These are phyloP conservation scores for Bauhinia variegata DNA, from an alignment of 306 rosid species.

Conservation along the genomic window DNA sequence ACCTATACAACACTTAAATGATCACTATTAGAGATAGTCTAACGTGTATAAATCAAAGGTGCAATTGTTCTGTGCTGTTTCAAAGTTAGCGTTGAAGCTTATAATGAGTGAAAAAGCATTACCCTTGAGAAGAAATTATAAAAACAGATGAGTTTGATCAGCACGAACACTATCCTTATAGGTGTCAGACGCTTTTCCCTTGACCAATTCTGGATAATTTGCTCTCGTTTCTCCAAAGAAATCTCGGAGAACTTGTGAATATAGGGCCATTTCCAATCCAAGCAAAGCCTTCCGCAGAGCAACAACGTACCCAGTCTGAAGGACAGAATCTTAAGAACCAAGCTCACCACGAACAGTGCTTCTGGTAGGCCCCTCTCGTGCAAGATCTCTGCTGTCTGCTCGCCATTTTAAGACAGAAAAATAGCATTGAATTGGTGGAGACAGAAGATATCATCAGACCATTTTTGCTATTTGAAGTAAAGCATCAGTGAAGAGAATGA, in stretches of 20 bases:
- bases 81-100: not conserved
- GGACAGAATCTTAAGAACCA: slow-evolving; percentile 56
- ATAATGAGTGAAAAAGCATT: slow-evolving; percentile 24
- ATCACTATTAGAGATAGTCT: too few species aligned
- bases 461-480: too few species aligned
- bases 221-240: slow-evolving; percentile 73
- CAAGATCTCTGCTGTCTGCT: slow-evolving; percentile 67
- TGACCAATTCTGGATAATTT: slow-evolving; percentile 65
- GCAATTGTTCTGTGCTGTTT: too few species aligned
- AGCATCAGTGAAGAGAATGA: too few species aligned
- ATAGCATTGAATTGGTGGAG: not conserved
- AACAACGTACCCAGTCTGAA: slow-evolving; percentile 70
- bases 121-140: slow-evolving; percentile 80
- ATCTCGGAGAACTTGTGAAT: slow-evolving; percentile 72
- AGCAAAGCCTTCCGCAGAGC: slow-evolving; percentile 65
- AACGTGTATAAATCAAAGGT: too few species aligned
- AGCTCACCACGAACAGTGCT: slow-evolving; percentile 49
- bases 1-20: too few species aligned
- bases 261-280: slow-evolving; percentile 78
- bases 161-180: slow-evolving; percentile 55
- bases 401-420: not conserved
- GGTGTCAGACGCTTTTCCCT: slow-evolving; percentile 48
- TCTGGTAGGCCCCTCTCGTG: slow-evolving; percentile 50
- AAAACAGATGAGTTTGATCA: slow-evolving; percentile 68
- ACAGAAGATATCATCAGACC: too few species aligned